phyloP scores from a whole-genome alignment of 164 flowering plant species.

The Stephania cephalantha region DNA sequence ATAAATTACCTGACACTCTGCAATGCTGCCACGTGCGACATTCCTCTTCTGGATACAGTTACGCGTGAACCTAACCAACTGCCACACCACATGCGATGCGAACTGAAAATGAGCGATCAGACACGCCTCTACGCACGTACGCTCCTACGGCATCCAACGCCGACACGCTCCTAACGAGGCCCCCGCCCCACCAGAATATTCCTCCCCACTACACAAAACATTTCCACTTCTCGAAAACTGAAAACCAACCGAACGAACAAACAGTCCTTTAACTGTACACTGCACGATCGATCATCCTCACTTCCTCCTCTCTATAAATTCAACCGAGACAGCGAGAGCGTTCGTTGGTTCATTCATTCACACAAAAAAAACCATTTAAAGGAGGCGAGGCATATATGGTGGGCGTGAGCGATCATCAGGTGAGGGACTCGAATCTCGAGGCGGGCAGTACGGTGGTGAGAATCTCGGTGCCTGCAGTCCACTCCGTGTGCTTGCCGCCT shows the following conservation, averaged over 20 bases:
- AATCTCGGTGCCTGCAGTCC: conserved; percentile 25
- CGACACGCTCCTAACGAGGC: neutral
- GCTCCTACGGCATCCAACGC: no score
- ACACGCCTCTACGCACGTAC: no score
- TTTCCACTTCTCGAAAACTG: neutral
- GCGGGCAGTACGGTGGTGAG: conserved; percentile 18
- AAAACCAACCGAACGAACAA: neutral
- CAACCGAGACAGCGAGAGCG: neutral
- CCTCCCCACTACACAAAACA: neutral
- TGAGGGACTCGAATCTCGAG: conserved; percentile 31
- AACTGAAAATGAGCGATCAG: no score
- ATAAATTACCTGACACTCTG: no score
- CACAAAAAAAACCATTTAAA: no score
- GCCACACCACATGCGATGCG: no score
- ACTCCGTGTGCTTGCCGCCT: conserved; percentile 67
- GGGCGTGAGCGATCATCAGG: conserved; percentile 50
- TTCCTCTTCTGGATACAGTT: no score
- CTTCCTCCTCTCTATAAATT: neutral
- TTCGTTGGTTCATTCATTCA: no score
- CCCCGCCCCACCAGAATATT: neutral
- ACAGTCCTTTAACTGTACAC: neutral
- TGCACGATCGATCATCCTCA: no score
- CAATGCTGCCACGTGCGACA: no score
- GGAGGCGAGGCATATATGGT: conserved; percentile 13
- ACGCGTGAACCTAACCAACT: no score